Conservation (phyloP, 148 eudicot species). For the Rhododendron simsii region DNA sequence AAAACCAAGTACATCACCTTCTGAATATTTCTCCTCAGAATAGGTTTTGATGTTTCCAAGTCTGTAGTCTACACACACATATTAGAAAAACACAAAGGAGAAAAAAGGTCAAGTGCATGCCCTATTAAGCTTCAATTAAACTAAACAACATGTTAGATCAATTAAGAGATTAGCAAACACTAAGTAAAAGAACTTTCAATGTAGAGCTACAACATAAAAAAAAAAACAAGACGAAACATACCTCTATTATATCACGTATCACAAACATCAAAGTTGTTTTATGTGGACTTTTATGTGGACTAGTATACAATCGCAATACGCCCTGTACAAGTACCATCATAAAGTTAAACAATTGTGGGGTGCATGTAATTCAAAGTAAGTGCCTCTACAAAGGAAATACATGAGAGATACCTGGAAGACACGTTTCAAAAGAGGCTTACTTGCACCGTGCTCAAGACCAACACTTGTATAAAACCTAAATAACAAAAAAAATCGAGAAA, state of each 20-base stretch:
- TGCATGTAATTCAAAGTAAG: neutral
- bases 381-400: neutral
- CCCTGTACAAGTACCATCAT: neutral
- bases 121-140: neutral
- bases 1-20: constrained; percentile 47
- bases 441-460: too few relatives aligned
- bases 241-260: constrained; percentile 91
- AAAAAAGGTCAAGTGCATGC: neutral
- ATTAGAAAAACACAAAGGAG: neutral
- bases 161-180: neutral
- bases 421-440: too few relatives aligned
- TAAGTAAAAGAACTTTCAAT: neutral
- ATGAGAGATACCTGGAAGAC: too few relatives aligned
- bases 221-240: neutral
- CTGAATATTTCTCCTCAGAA: constrained; percentile 79
- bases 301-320: constrained; percentile 37
- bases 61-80: constrained; percentile 49
- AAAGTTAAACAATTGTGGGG: neutral
- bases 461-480: too few relatives aligned
- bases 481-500: too few relatives aligned
- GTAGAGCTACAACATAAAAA: neutral
- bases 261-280: constrained; percentile 97
- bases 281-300: too few relatives aligned
- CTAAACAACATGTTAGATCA: neutral
- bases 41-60: constrained; percentile 92